Percentiles rank a stretch among this genome's conserved stretches.
These are phyloP conservation scores for Metschnikowia kunwiensis DNA, from an alignment of 805 yeast species.

Conservation along the genomic window DNA sequence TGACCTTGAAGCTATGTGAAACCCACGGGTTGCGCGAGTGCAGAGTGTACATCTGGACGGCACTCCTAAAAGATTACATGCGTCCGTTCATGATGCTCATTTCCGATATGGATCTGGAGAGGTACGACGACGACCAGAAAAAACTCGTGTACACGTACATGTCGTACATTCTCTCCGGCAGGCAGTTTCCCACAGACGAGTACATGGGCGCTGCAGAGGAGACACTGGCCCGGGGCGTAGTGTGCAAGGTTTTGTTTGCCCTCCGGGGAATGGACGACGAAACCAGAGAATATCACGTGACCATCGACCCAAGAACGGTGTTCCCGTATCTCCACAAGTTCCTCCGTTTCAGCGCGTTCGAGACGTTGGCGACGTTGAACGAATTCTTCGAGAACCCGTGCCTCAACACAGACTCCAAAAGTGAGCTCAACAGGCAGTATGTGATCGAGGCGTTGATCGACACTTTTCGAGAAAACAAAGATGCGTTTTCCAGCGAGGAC, in stretches of 20 bases:
- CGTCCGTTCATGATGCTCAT: constrained; percentile 66
- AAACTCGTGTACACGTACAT: constrained; percentile 51
- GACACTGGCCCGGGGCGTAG: constrained; percentile 6
- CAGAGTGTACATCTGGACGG: constrained; percentile 68
- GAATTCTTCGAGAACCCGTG: constrained; percentile 81
- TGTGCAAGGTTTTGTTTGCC: constrained; percentile 27
- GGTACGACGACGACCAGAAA: constrained; percentile 5
- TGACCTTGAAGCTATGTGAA: constrained; percentile 62
- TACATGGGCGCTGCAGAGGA: constrained; percentile 32
- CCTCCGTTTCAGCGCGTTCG: constrained; percentile 53
- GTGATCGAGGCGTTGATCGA: constrained; percentile 71
- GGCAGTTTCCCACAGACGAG: constrained; percentile 74
- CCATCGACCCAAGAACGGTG: constrained; percentile 4
- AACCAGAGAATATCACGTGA: neutral
- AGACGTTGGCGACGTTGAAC: constrained; percentile 64
- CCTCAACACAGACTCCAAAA: constrained; percentile 58
- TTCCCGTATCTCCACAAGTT: constrained; percentile 70
- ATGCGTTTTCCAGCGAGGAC: constrained; percentile 22
- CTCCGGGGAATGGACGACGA: constrained; percentile 27
- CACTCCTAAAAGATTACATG: constrained; percentile 62
- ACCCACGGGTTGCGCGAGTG: constrained; percentile 58
- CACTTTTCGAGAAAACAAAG: constrained; percentile 39
- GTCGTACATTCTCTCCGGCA: constrained; percentile 67
- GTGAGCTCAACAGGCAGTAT: constrained; percentile 64
- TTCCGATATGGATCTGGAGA: constrained; percentile 12